phyloP scores from a whole-genome alignment of 208 protist genomes.

The Leishmania braziliensis region DNA sequence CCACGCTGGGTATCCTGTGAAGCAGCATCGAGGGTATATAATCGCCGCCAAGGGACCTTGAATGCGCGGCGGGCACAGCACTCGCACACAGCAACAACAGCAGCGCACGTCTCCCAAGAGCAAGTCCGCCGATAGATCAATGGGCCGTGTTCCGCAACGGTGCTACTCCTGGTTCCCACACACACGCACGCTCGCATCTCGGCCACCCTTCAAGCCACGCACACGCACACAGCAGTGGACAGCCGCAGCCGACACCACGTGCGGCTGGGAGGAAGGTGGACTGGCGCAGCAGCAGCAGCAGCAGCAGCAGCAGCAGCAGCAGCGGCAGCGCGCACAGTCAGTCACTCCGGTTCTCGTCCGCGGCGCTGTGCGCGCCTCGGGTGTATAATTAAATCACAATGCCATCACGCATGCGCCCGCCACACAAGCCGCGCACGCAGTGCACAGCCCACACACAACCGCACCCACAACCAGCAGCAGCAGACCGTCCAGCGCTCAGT shows the following conservation, averaged over 20 bases:
- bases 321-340: no score
- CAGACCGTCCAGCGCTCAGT: no score
- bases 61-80: slow-evolving; percentile 2
- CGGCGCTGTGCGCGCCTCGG: no score
- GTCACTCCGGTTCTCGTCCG: no score
- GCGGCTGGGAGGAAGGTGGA: slow-evolving; percentile 11
- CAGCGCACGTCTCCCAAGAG: slow-evolving; percentile 19
- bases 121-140: slow-evolving; percentile 32
- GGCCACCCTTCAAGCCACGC: slow-evolving; percentile 9
- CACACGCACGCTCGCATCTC: background rate
- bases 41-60: slow-evolving; percentile 6
- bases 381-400: no score
- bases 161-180: slow-evolving; percentile 28
- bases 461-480: no score
- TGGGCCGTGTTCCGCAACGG: slow-evolving; percentile 26
- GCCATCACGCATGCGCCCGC: no score
- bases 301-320: no score
- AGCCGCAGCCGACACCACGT: slow-evolving; percentile 7
- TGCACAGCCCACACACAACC: no score
- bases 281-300: no score
- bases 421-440: no score
- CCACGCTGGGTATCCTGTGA: slow-evolving; percentile 17
- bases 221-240: slow-evolving; percentile 7
- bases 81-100: slow-evolving; percentile 1
- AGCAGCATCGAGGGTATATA: slow-evolving; percentile 10